These are phyloP conservation scores for Amylostereum areolatum DNA, from an alignment of 1,284 basidiomycete genomes.

Conservation along the genomic window DNA sequence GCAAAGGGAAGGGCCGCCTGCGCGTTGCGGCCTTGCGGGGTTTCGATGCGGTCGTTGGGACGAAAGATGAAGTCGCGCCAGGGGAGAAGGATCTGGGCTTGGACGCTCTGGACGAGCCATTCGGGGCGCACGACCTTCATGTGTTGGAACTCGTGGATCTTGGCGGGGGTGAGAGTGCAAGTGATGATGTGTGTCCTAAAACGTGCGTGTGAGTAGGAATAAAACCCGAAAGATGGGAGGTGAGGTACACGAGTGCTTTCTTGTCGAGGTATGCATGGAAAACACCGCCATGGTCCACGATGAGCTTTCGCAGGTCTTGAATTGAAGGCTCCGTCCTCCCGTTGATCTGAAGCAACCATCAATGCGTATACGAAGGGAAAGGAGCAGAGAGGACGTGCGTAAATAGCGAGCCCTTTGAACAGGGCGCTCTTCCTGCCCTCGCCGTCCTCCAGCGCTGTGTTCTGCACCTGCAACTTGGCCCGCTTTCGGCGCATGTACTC, in stretches of 20 bases:
- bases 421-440: constrained; percentile 40
- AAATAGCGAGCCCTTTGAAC: constrained; percentile 71
- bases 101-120: constrained; percentile 80
- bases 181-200: constrained; percentile 85
- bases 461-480: constrained; percentile 86
- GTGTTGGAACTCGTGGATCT: constrained; percentile 80
- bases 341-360: constrained; percentile 58
- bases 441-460: constrained; percentile 47
- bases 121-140: constrained; percentile 87
- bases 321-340: constrained; percentile 88
- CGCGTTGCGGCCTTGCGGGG: constrained; percentile 39
- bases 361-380: neutral
- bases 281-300: constrained; percentile 79
- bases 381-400: constrained; percentile 45
- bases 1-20: constrained; percentile 25
- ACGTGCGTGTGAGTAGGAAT: constrained; percentile 1
- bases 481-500: constrained; percentile 90
- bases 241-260: constrained; percentile 65
- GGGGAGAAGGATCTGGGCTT: constrained; percentile 61
- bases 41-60: constrained; percentile 39
- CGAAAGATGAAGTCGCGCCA: constrained; percentile 69
- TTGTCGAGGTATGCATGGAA: constrained; percentile 83
- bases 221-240: neutral
- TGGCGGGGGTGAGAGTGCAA: constrained; percentile 83
- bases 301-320: constrained; percentile 76